A percentile compares a stretch with the other conserved stretches of the same genome.
Conservation (phyloP, 2,329 filamentous ascomycete genomes). For the Talaromyces funiculosus region DNA sequence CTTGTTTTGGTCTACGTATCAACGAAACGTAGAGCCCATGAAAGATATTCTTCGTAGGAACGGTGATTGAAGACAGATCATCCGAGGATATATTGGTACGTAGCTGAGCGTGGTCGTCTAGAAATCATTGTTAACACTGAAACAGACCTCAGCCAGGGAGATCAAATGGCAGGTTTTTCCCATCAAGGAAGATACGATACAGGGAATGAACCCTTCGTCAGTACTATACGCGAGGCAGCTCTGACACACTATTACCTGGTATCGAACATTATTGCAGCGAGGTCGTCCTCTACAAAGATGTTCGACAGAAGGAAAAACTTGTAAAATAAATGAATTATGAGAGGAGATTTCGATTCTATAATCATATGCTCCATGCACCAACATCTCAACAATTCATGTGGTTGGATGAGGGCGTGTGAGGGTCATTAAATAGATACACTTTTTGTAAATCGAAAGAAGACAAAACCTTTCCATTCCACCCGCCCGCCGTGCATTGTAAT, state of each 20-base stretch:
- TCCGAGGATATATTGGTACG: background rate
- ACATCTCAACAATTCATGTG: conserved; percentile 3
- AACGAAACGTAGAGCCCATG: background rate
- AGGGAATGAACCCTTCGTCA: background rate
- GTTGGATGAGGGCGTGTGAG: conserved; percentile 10
- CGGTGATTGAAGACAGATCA: background rate
- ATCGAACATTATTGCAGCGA: background rate
- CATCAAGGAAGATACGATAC: background rate
- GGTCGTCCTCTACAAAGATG: background rate
- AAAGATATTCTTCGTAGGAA: background rate
- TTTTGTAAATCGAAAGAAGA: conserved; percentile 7
- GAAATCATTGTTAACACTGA: background rate
- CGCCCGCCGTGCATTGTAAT: conserved; percentile 7
- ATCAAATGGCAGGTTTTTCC: background rate
- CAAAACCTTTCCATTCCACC: conserved; percentile 2
- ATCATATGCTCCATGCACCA: conserved; percentile 15
- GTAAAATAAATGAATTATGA: conserved; percentile 5
- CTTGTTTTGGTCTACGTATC: too few relatives aligned
- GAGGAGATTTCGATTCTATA: conserved; percentile 15
- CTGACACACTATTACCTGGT: background rate
- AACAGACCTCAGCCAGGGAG: background rate
- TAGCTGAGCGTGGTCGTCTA: background rate
- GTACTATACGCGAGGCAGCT: background rate
- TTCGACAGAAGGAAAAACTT: background rate
- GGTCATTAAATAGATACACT: conserved; percentile 14